phyloP scores from a whole-genome alignment of 176 grass and related monocot species.

The Ananas comosus region DNA sequence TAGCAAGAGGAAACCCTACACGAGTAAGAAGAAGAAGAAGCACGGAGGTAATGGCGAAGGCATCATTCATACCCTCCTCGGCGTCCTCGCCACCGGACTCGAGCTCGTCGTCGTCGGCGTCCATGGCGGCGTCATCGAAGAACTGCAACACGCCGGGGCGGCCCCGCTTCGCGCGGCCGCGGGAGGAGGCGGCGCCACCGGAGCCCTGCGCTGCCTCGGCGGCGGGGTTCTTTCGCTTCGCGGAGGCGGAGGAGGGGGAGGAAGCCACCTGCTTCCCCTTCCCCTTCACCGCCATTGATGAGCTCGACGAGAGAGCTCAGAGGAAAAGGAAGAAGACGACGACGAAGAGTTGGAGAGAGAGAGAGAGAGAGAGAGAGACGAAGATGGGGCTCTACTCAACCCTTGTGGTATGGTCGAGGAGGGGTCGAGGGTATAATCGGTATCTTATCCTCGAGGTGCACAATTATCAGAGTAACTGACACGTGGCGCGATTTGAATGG shows the following conservation, averaged over 20 bases:
- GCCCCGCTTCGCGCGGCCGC: conserved; percentile 22
- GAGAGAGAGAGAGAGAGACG: not conserved
- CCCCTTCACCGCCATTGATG: conserved; percentile 59
- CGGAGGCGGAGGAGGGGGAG: not conserved
- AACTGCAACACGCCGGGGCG: conserved; percentile 51
- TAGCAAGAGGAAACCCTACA: not conserved
- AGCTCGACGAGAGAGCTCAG: conserved; percentile 1
- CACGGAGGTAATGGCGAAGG: not conserved
- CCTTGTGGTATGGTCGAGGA: no score
- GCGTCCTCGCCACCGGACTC: conserved; percentile 30
- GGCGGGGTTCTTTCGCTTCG: conserved; percentile 29
- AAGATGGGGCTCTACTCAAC: not conserved
- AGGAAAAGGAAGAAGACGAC: not conserved
- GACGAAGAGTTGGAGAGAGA: not conserved
- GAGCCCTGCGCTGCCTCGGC: conserved; percentile 22
- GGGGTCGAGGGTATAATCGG: not conserved
- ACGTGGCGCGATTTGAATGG: not conserved
- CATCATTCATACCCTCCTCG: conserved; percentile 23
- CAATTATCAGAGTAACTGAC: not conserved
- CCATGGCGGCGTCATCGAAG: conserved; percentile 59
- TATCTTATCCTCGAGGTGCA: not conserved
- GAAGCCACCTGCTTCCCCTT: conserved; percentile 63
- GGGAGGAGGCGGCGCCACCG: conserved; percentile 18
- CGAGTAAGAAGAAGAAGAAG: not conserved
- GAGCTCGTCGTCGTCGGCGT: conserved; percentile 35